Evolutionary conservation across 805 yeast species (phyloP).

Genomic region (Cyberlindnera euphorbiae): DNA sequence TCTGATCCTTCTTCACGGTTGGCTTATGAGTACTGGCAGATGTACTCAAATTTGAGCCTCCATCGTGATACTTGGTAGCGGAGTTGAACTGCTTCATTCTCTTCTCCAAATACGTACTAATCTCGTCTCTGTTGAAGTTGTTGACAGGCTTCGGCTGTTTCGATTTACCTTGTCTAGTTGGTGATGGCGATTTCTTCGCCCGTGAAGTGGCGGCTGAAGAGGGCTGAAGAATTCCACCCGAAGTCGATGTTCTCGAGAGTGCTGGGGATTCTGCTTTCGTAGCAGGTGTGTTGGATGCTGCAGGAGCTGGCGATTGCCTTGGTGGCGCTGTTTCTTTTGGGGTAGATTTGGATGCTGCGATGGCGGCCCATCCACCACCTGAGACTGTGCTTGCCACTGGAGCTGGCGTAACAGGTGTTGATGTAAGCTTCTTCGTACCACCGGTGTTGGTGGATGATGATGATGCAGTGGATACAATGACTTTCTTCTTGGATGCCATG

Average conservation of each 20-base stretch:
- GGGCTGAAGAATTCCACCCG: too few species aligned
- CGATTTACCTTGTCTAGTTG: slow-evolving; percentile 1
- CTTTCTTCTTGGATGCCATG: slow-evolving; percentile 5
- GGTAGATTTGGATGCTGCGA: slow-evolving; percentile 11
- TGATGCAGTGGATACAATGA: too few species aligned
- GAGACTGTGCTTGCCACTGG: neutral
- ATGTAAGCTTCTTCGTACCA: neutral
- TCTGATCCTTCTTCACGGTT: neutral
- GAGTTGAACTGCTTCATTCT: slow-evolving; percentile 4
- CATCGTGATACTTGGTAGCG: slow-evolving; percentile 3
- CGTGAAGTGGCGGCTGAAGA: neutral
- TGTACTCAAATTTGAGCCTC: slow-evolving; percentile 14
- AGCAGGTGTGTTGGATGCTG: neutral
- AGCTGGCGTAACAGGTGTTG: neutral
- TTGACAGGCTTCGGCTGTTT: slow-evolving; percentile 5
- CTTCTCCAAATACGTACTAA: slow-evolving; percentile 3
- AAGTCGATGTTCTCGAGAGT: too few species aligned
- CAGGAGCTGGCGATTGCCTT: neutral
- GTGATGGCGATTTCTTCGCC: slow-evolving; percentile 10
- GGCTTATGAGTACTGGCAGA: slow-evolving; percentile 4
- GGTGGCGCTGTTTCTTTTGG: neutral
- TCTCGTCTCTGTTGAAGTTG: slow-evolving; percentile 13
- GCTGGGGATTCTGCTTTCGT: slow-evolving; percentile 9
- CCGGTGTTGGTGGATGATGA: too few species aligned
- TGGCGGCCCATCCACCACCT: slow-evolving; percentile 19